Evolutionary conservation across 176 grass and related monocot genomes (phyloP), one percentile per base, ranked within the genome.

Genomic region (Triticum dicoccoides): DNA sequence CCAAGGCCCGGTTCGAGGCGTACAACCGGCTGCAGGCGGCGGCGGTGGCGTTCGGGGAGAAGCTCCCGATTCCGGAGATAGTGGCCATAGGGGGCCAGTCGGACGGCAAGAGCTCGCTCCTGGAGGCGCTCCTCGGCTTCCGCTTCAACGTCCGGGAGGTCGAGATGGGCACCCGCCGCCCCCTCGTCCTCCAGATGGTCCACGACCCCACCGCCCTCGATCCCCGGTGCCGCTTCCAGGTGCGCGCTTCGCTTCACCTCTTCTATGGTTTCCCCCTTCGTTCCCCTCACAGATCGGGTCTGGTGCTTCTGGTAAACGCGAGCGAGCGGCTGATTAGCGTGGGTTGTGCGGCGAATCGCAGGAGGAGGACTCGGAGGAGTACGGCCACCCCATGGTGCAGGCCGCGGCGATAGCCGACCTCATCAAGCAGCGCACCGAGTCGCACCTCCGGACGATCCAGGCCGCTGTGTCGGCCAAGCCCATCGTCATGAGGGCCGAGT

Each of bases 301-400:
- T 71, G 78, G 44, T 33, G 63, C 79, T 42, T 69, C 80, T 79
- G 65, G 20, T 77, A 54, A 49, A 10, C 25, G 64, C 64, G 65
- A 56, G 75, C 32, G 33, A 88, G 56, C 44, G 33, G 52, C 75
- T 93, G 71, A 79, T 76, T 64, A 12, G 62, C 69, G n/a, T 68
- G 54, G 39, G 11, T 74, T 54, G 72, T 85, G 71, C 24, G 30
- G 14, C 59, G 47, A 39, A 5, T 87, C 21, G 42, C 89, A 99
- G 97, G 97, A 99, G 39, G 97, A 99, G 87, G 97, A 99, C 33
- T 93, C 94, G n/a, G 97, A 99, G 76, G 97, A 96, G 66, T 93
- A 99, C 73, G 97, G 97, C 69, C 91, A 76, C 74, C 92, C 94
- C 5, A 87, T 99, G 91, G 83, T 93, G 13, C 29, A 56, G 29